phyloP scores from a whole-genome alignment of 768 basidiomycete genomes.

The Russula griseocarnosa region DNA sequence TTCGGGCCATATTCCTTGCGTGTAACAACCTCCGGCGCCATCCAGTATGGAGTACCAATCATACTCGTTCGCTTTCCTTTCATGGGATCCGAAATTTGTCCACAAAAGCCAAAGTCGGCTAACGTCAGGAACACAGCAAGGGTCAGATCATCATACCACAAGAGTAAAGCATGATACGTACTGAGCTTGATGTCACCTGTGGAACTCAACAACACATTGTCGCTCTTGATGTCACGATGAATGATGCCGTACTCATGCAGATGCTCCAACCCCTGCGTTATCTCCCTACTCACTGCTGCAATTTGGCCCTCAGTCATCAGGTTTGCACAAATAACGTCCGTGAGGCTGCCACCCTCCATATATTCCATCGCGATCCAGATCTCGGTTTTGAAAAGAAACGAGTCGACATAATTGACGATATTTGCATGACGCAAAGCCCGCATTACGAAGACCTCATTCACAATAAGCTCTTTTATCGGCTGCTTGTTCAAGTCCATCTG shows the following conservation, averaged over 20 bases:
- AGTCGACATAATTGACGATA: slow-evolving; percentile 99
- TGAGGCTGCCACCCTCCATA: slow-evolving; percentile 94
- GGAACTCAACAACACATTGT: slow-evolving; percentile 90
- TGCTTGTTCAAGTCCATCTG: slow-evolving; percentile 99
- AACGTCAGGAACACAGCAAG: slow-evolving; percentile 11
- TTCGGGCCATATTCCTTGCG: slow-evolving; percentile 97
- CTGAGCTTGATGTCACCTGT: slow-evolving; percentile 97
- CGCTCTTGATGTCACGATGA: slow-evolving; percentile 98
- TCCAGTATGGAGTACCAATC: slow-evolving; percentile 99
- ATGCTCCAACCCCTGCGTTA: slow-evolving; percentile 88
- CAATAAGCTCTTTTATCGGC: slow-evolving; percentile 98
- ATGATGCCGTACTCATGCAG: slow-evolving; percentile 97
- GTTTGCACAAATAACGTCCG: slow-evolving; percentile 93
- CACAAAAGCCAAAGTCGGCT: slow-evolving; percentile 98
- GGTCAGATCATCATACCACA: background rate
- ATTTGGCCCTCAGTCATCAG: slow-evolving; percentile 65
- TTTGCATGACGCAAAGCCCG: slow-evolving; percentile 95
- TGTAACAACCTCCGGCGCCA: slow-evolving; percentile 98
- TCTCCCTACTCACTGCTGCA: slow-evolving; percentile 92
- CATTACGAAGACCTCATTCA: slow-evolving; percentile 99
- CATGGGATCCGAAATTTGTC: slow-evolving; percentile 80
- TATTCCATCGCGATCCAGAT: slow-evolving; percentile 99
- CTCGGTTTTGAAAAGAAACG: slow-evolving; percentile 96
- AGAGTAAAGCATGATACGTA: slow-evolving; percentile 44
- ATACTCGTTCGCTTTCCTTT: slow-evolving; percentile 93